Evolutionary conservation across 768 basidiomycete species (phyloP), one percentile per base, ranked within the genome.

Genomic region (Suillus subaureus): DNA sequence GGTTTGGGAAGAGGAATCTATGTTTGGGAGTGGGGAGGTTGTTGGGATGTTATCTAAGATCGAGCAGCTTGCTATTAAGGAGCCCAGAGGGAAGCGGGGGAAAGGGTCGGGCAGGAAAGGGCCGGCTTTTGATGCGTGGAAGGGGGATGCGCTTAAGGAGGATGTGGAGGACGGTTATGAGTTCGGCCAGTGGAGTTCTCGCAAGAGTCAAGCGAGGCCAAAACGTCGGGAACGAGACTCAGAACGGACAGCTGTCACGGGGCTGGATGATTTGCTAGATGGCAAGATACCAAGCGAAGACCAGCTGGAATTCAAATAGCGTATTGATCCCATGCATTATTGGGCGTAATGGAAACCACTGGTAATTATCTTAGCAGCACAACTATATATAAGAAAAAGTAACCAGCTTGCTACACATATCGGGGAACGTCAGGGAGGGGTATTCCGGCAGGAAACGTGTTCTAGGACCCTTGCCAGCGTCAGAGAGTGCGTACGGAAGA

Each of bases 11-110:
- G 74, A 83, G 42, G 84, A 86, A 68, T 26, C 67, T 62, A 2
- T 85, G 85, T 68, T 83, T 12, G 84, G 80, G 26, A 80, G 80
- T 23, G 80, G 75, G n/a, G 85, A 87, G 66, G 83, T 85, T 23
- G 85, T 85, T 81, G 73, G 72, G 9, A 75, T 87, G 47, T 67
- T 91, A 33, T 72, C 75, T 21, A 80, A 80, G 54, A 85, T 91
- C 42, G 89, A 91, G 71, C 75, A 68, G 55, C 72, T 83, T 16
- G 74, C 70, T 5, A 72, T 77, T 8, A 75, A 73, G 61, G 72
- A 71, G 2, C 68, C 68, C 60, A 55, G 68, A 33, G 67, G 70
- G 8, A 72, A 70, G 57, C 35, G 47, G 11, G 58, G 58, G 57
- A 72, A 63, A 60, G 69, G 70, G 64, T 57, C 73, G 7, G 11